Base-by-base conservation (phyloP, 2,329 filamentous ascomycete species). In the Colletotrichum sp. region DNA sequence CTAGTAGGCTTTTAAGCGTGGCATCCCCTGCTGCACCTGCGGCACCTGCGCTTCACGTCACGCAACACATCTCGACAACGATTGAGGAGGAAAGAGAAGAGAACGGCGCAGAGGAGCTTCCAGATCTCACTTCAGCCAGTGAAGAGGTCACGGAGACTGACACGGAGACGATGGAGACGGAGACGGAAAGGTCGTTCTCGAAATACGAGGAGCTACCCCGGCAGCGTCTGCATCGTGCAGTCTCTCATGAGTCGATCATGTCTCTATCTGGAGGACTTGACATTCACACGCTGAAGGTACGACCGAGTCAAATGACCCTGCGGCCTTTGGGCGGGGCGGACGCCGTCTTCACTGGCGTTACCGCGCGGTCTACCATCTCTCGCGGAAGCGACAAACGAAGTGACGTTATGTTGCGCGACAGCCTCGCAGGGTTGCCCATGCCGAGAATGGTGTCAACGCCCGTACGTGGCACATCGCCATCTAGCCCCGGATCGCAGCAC, bases 211-310 rank as follows among this genome's bases (percentile, higher is more conserved):
- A 78, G 77, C 83, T 80, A 79, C 85, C 86, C 79, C 84, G 83
- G 72, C 86, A 85, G 69, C 83, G 84, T 3, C 84, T 96, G 6
- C 94, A 92, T 55, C 93, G 94, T 36, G 89, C 92, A 4, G 82
- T 92, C 3, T 98, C 96, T 2, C 95, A 98, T 79, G 96, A 98
- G 82, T 98, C 95, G 21, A 93, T 98, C 77, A 91, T 98, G 79
- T 98, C 96, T 0, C 90, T 98, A 3, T 92, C 93, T 0, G 96
- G 95, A 6, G 96, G 96, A 3, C 93, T 98, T 83, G 96, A 98
- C 82, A 98, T 98, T 66, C 96, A 98, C 82, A 96, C 94, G 0
- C 88, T 98, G 6, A 93, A 93, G 80, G 89, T 90, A 2, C 91
- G 94, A 6, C 95, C 95, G 0, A 95, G 94, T 38, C 95, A 98